Conservation (phyloP, 2,329 filamentous ascomycete genomes). For the Colletotrichum limetticola region DNA sequence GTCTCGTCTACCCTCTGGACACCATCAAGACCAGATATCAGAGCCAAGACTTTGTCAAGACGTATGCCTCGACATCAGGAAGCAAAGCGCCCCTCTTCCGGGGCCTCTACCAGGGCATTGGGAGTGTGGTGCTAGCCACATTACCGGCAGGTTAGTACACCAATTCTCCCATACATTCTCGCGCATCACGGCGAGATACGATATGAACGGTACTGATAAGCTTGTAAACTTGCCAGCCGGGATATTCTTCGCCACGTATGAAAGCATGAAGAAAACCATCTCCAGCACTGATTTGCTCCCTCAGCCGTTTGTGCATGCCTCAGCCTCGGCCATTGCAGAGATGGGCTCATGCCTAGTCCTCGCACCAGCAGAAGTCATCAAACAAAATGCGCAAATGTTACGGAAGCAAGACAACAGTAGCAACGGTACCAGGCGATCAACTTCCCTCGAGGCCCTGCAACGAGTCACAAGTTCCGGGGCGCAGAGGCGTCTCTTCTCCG, state of each 20-base stretch:
- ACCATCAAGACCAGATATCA: constrained; percentile 90
- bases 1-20: constrained; percentile 88
- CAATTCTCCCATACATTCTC: neutral
- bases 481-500: constrained; percentile 69
- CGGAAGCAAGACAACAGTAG: constrained; percentile 41
- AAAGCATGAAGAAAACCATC: constrained; percentile 76
- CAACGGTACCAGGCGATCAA: constrained; percentile 40
- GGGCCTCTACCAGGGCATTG: constrained; percentile 88
- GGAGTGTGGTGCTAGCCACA: constrained; percentile 85
- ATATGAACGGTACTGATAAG: neutral
- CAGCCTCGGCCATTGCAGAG: constrained; percentile 81
- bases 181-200: neutral
- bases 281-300: constrained; percentile 66
- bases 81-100: constrained; percentile 68
- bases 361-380: constrained; percentile 89
- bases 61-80: constrained; percentile 69
- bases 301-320: constrained; percentile 75
- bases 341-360: constrained; percentile 87
- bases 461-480: constrained; percentile 64
- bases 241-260: constrained; percentile 91
- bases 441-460: constrained; percentile 60
- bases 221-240: constrained; percentile 64
- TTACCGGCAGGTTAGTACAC: constrained; percentile 77
- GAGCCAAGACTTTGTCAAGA: constrained; percentile 77
- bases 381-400: constrained; percentile 93